Evolutionary conservation across 1,139 yeast genomes (phyloP).

Genomic region (Oligophagozyma castellii): DNA sequence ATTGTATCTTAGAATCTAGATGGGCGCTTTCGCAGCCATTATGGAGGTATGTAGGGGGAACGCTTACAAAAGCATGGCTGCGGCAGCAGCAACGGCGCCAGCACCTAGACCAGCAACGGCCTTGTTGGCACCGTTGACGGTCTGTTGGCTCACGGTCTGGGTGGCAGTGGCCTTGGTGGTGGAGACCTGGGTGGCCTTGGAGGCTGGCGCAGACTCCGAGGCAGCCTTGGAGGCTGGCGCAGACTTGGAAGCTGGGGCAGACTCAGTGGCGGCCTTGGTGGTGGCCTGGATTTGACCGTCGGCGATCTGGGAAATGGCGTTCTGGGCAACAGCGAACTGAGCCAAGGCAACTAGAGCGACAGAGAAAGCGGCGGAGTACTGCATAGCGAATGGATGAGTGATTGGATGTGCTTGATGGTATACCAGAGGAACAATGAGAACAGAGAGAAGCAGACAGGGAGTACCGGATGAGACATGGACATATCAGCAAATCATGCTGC

Average conservation of each 20-base stretch:
- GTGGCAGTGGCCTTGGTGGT: constrained; percentile 55
- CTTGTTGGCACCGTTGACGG: constrained; percentile 10
- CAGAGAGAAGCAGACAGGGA: neutral
- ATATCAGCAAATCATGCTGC: neutral
- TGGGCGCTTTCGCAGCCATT: too few species aligned
- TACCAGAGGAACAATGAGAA: too few species aligned
- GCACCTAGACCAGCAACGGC: constrained; percentile 10
- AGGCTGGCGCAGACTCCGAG: constrained; percentile 3
- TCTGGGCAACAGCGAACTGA: constrained; percentile 6
- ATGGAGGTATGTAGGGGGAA: too few species aligned
- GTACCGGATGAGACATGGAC: neutral
- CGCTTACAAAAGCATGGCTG: constrained; percentile 7
- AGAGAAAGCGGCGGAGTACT: constrained; percentile 8
- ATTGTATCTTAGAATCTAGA: too few species aligned
- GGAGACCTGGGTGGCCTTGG: constrained; percentile 37
- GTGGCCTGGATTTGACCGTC: constrained; percentile 5
- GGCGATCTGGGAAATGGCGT: constrained; percentile 3
- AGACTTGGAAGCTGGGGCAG: constrained; percentile 10
- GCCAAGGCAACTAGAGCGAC: constrained; percentile 14
- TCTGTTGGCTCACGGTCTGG: constrained; percentile 4
- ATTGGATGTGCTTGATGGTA: neutral
- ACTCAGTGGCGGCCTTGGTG: constrained; percentile 9
- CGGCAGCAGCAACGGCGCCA: constrained; percentile 9
- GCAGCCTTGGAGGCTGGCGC: constrained; percentile 8
- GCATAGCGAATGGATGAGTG: constrained; percentile 5